Evolutionary conservation across 306 rosid genomes (phyloP), one percentile per base, ranked within the genome.

Genomic region (Crotalaria pallida): DNA sequence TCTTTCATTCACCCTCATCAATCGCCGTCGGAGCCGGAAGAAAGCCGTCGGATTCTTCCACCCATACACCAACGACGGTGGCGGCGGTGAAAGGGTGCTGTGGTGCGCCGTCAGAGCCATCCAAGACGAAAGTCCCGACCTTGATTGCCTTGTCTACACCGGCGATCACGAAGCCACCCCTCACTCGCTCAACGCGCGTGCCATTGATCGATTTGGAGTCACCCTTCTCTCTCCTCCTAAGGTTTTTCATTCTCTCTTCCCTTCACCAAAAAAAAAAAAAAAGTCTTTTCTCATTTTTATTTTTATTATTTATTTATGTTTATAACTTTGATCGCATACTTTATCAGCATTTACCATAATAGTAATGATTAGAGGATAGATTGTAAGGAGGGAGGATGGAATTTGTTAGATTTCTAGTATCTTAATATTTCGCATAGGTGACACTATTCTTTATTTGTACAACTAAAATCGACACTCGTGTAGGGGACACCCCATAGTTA

Each of bases 71-170:
- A 91, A 91, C 73, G 95, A 88, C 31, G 97, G 96, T 7, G 97
- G 95, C 40, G 99, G 97, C 8, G 92, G 99, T 4, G 99, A 94
- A 70, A 77, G 95, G 65, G 97, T 94, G 9, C 80, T 94, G 4
- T 94, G 99, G 99, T 91, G 97, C 65, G 92, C 92, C 45, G 89
- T 94, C 41, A 94, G 82, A 86, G 92, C 88, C 50, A 48, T 91
- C 65, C 96, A 94, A 64, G 97, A 91, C 3, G 85, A 81, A 26
- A 76, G 56, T 65, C 89, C 87, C 23, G 72, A 47, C 66, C 88
- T 94, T 24, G 83, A 81, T 0, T 87, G 92, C 79, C 21, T 84
- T 50, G 74, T 94, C 12, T 91, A 83, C 86, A 94, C 91, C n/a
- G 96, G 99, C 40, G 97, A 94, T 77, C 96, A 89, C 40, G 96